Evolutionary conservation across 345 rosid species (phyloP).

Genomic region (Boechera divaricarpa): DNA sequence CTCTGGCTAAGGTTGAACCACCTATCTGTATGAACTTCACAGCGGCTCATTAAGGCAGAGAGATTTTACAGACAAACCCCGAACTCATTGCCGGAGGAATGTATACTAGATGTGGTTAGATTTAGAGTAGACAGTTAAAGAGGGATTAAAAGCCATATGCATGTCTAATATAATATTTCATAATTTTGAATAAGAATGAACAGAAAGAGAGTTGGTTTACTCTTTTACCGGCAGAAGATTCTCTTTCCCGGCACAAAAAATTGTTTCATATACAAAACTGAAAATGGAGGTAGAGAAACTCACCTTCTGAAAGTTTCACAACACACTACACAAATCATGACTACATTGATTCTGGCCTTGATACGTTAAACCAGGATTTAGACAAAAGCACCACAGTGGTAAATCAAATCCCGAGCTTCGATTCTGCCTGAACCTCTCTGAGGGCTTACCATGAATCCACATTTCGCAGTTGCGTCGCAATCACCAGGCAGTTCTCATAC

Average conservation of each 20-base stretch:
- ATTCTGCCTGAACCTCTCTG: not conserved
- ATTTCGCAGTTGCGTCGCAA: not conserved
- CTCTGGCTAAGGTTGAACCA: slow-evolving; percentile 69
- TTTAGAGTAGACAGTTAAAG: slow-evolving; percentile 36
- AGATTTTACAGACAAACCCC: slow-evolving; percentile 3
- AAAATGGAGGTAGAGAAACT: slow-evolving; percentile 21
- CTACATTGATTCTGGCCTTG: slow-evolving; percentile 8
- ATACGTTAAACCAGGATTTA: slow-evolving; percentile 1
- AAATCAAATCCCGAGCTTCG: not conserved
- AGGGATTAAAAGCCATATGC: not conserved
- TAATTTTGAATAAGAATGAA: slow-evolving; percentile 36
- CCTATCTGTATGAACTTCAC: slow-evolving; percentile 85
- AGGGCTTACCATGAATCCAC: not conserved
- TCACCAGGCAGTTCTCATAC: not conserved
- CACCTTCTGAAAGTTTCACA: slow-evolving; percentile 6
- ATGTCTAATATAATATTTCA: not conserved
- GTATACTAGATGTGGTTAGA: slow-evolving; percentile 29
- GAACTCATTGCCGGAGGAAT: slow-evolving; percentile 12
- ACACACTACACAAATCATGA: slow-evolving; percentile 33
- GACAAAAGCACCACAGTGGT: not conserved
- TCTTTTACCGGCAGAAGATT: slow-evolving; percentile 34
- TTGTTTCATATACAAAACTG: slow-evolving; percentile 28
- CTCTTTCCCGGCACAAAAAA: slow-evolving; percentile 35
- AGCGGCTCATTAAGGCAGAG: slow-evolving; percentile 35
- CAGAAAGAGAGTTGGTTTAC: not conserved